Percentiles rank a stretch among this genome's conserved stretches.
Evolutionary conservation across 2,329 filamentous ascomycete species (phyloP).

Genomic region (Allantophomopsis lycopodina): DNA sequence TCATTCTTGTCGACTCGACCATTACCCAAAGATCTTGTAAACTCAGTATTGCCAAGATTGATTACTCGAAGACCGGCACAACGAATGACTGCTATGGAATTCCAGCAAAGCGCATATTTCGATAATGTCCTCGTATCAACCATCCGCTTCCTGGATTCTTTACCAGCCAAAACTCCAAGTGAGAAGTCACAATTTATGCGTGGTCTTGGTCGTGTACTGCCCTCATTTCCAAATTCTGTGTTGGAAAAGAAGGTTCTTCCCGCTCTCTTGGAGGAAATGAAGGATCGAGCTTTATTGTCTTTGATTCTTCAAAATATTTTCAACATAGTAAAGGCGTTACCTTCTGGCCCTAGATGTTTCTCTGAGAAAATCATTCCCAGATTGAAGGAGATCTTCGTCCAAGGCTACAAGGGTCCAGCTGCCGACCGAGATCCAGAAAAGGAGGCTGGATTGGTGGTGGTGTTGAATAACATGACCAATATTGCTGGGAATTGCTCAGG

Average conservation of each 20-base stretch:
- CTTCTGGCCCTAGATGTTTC: constrained; percentile 65
- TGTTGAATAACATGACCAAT: constrained; percentile 69
- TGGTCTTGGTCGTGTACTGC: constrained; percentile 73
- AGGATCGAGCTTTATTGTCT: constrained; percentile 77
- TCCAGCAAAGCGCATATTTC: constrained; percentile 92
- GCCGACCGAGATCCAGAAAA: constrained; percentile 66
- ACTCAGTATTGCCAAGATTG: constrained; percentile 66
- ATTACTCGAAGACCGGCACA: constrained; percentile 82
- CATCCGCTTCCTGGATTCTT: constrained; percentile 82
- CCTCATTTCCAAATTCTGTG: constrained; percentile 85
- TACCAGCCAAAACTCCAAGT: constrained; percentile 80
- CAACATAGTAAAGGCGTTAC: constrained; percentile 69
- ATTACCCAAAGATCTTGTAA: constrained; percentile 65
- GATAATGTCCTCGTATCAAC: constrained; percentile 95
- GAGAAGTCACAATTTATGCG: constrained; percentile 90
- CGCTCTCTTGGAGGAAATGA: constrained; percentile 81
- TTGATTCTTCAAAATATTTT: constrained; percentile 86
- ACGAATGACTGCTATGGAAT: constrained; percentile 75
- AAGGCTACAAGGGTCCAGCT: constrained; percentile 25
- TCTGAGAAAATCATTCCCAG: constrained; percentile 76
- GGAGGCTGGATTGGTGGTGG: constrained; percentile 82
- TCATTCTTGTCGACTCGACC: constrained; percentile 71
- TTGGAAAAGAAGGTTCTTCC: constrained; percentile 91
- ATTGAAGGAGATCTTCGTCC: constrained; percentile 68
- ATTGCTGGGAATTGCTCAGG: constrained; percentile 73